A percentile compares a stretch with the other conserved stretches of the same genome.
Evolutionary conservation across 2,329 filamentous ascomycete species (phyloP).

Genomic region (Hymenoscyphus albidus): DNA sequence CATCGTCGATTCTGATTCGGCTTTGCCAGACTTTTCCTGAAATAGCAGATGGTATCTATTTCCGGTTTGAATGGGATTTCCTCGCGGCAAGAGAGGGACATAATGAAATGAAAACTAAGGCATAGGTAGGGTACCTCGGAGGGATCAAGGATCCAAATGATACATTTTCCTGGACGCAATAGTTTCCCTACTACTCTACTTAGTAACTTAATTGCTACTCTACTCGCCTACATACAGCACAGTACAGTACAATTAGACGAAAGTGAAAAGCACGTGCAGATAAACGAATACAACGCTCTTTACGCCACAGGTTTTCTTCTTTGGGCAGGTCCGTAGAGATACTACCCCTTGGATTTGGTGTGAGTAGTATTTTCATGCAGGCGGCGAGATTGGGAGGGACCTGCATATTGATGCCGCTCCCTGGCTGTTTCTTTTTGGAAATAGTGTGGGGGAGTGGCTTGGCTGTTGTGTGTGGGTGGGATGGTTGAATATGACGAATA

Average conservation of each 20-base stretch:
- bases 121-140: too few relatives aligned
- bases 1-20: too few relatives aligned
- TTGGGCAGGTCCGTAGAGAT: not conserved
- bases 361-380: not conserved
- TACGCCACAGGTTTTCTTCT: not conserved
- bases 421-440: not conserved
- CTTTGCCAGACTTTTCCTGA: not conserved
- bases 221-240: too few relatives aligned
- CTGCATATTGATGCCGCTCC: not conserved
- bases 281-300: not conserved
- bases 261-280: too few relatives aligned
- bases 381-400: not conserved
- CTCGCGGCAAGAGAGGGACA: not conserved
- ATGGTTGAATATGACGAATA: not conserved
- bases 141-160: too few relatives aligned
- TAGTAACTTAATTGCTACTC: too few relatives aligned
- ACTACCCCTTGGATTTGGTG: not conserved
- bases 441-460: not conserved
- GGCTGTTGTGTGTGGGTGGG: not conserved
- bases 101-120: not conserved
- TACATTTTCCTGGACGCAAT: too few relatives aligned
- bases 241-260: too few relatives aligned
- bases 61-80: not conserved
- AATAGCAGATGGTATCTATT: not conserved
- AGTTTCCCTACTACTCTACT: too few relatives aligned